Conservation (phyloP, 2,329 filamentous ascomycete species). For the Cordyceps fumosorosea region DNA sequence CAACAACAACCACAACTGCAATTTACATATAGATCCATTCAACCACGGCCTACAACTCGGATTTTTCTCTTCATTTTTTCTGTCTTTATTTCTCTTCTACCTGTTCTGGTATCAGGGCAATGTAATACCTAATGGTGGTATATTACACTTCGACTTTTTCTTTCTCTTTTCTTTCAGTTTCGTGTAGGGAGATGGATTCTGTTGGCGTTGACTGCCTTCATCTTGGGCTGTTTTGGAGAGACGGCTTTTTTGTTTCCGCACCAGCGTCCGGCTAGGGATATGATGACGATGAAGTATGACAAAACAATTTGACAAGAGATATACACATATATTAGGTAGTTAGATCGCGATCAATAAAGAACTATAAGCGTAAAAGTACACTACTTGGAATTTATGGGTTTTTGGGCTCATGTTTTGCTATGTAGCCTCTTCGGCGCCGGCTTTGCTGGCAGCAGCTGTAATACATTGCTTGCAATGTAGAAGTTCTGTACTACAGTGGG, state of each 20-base stretch:
- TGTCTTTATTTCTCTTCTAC: not conserved
- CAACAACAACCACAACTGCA: not conserved
- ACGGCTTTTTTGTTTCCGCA: not conserved
- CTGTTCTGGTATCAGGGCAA: not conserved
- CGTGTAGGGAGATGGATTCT: not conserved
- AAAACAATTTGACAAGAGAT: constrained; percentile 11
- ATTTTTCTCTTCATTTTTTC: not conserved
- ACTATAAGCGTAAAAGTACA: not conserved
- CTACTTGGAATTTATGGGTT: not conserved
- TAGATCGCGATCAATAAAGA: not conserved
- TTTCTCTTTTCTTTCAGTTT: not conserved
- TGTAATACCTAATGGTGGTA: not conserved
- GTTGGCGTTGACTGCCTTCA: not conserved
- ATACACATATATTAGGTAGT: not conserved
- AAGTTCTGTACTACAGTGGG: too few relatives aligned
- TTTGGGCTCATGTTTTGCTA: too few relatives aligned
- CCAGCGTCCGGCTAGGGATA: not conserved
- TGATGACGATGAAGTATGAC: constrained; percentile 1
- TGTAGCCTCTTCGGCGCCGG: too few relatives aligned
- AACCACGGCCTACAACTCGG: not conserved
- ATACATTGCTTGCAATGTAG: too few relatives aligned
- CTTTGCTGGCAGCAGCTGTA: too few relatives aligned
- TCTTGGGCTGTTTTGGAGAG: not conserved
- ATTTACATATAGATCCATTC: constrained; percentile 2
- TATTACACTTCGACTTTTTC: not conserved